Base-by-base conservation (phyloP, 2,329 filamentous ascomycete species). In the Bipolaris oryzae region DNA sequence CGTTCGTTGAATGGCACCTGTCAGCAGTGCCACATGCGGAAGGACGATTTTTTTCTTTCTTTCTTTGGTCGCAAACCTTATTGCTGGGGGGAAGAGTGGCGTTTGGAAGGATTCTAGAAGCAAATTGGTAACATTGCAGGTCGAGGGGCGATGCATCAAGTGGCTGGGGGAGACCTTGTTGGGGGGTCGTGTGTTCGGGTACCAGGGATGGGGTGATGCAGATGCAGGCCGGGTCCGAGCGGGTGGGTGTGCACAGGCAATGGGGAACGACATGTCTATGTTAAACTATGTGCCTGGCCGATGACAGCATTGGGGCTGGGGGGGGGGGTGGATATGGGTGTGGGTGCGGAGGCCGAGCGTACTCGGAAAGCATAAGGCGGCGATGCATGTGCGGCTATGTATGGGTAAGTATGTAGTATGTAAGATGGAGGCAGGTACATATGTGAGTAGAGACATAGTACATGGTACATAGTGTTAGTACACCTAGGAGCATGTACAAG, bases 41-140 rank as follows among this genome's bases (percentile, higher is more conserved):
- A 18, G 25, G 25, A 25, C 42, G 18, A 18, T 41, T 7, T 9
- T n/a, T 42, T 42, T 9, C 7, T 25, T 25, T 25, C 7, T 9
- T 23, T 42, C 11, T 41, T 23, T 15, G 6, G 25, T 33, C n/a
- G 15, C 25, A 49, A 50, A 49, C 51, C 51, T 62, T 53, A 55
- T 53, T 42, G 18, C 33, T 13, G 48, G 15, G 25, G 31, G n/a
- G 15, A 28, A 28, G 35, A 16, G 53, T 42, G 20, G 25, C 6
- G 23, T n/a, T 50, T 50, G 20, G 53, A 43, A 53, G 55, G 50
- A 50, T 64, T 65, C 58, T 63, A 58, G 63, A 67, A 68, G 43
- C 55, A 35, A 21, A 31, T 15, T 42, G 54, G 58, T 58, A 43
- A 53, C 59, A 63, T 58, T 60, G 57, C 50, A 56, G 57, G 56